Evolutionary conservation across 108 stramenopile genomes (phyloP).

Genomic region (Pseudonitzschia pungens): DNA sequence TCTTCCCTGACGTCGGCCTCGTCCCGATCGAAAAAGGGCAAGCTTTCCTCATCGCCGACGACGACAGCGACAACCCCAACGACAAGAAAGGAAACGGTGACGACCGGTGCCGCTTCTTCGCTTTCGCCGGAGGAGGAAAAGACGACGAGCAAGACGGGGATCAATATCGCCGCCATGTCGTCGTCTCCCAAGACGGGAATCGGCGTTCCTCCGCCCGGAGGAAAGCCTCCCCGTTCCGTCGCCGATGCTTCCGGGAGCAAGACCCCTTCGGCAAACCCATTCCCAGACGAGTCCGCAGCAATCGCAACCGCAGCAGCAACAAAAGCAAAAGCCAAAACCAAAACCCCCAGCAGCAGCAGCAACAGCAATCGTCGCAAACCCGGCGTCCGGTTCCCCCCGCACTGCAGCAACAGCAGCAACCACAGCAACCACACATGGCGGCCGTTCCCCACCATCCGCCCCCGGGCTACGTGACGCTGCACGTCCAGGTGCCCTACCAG

Average conservation of each 20-base stretch:
- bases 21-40: not conserved
- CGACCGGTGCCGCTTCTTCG: too few species aligned
- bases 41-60: too few species aligned
- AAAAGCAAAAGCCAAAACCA: too few species aligned
- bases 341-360: not conserved
- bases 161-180: conserved; percentile 41
- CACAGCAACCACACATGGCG: conserved; percentile 18
- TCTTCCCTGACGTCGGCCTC: not conserved
- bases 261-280: too few species aligned
- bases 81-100: not conserved
- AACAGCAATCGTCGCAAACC: not conserved
- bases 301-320: too few species aligned
- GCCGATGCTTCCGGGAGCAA: not conserved
- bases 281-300: too few species aligned
- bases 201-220: conserved; percentile 2
- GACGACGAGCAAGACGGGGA: conserved; percentile 26
- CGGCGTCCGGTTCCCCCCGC: not conserved
- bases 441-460: conserved; percentile 20
- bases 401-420: not conserved
- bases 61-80: not conserved
- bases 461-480: conserved; percentile 47
- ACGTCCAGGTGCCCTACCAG: conserved; percentile 60
- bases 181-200: conserved; percentile 1
- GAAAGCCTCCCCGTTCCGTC: not conserved
- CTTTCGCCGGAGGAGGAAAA: too few species aligned